Conservation (phyloP, 768 basidiomycete species). For the Hemileccinum impolitum region DNA sequence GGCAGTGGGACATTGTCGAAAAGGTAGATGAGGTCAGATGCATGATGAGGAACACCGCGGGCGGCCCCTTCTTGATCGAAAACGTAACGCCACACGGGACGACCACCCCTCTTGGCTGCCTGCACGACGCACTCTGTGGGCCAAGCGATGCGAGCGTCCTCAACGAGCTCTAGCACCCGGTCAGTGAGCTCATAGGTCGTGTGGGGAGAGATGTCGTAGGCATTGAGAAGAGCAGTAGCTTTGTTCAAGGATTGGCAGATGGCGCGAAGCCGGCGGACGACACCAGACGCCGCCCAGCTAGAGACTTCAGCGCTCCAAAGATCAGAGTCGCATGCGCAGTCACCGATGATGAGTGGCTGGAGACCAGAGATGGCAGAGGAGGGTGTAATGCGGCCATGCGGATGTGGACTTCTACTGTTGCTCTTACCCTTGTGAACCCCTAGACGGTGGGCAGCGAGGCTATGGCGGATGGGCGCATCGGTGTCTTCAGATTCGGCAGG, state of each 20-base stretch:
- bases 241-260: conserved; percentile 67
- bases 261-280: conserved; percentile 67
- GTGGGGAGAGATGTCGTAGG: conserved; percentile 66
- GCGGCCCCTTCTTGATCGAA: conserved; percentile 79
- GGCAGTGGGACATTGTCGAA: conserved; percentile 73
- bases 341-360: conserved; percentile 76
- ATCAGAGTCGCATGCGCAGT: conserved; percentile 61
- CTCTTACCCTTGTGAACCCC: conserved; percentile 23
- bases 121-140: conserved; percentile 64
- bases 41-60: conserved; percentile 63
- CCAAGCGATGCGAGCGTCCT: conserved; percentile 75
- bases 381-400: conserved; percentile 13
- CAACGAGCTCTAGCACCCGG: conserved; percentile 68
- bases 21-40: conserved; percentile 70
- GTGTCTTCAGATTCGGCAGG: conserved; percentile 20
- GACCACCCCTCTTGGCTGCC: conserved; percentile 48
- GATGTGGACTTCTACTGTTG: conserved; percentile 29
- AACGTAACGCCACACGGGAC: conserved; percentile 74
- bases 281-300: conserved; percentile 58
- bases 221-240: conserved; percentile 57
- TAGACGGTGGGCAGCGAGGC: conserved; percentile 19
- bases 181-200: conserved; percentile 67
- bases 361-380: conserved; percentile 21
- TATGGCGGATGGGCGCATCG: conserved; percentile 10
- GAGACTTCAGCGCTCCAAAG: conserved; percentile 60